phyloP scores from a whole-genome alignment of 2,329 filamentous ascomycete species.

The Emmonsiellopsis sp. region DNA sequence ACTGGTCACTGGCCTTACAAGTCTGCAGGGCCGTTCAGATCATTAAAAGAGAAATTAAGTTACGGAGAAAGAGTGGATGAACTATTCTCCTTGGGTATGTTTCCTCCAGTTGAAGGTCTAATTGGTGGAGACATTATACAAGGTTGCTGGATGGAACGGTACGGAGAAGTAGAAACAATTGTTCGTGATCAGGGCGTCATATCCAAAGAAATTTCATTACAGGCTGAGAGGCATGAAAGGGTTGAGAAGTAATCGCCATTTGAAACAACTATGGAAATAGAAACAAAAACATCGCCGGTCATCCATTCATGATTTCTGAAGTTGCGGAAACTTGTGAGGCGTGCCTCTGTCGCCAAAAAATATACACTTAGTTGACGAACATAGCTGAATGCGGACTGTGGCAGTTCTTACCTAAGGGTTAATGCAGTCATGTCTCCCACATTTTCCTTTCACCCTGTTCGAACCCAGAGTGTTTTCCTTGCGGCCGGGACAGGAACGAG shows the following conservation, averaged over 20 bases:
- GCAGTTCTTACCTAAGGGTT: slow-evolving; percentile 4
- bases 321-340: neutral
- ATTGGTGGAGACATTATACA: slow-evolving; percentile 4
- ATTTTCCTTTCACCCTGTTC: slow-evolving; percentile 4
- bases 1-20: slow-evolving; percentile 9
- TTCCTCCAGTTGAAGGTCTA: slow-evolving; percentile 2
- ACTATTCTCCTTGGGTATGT: slow-evolving; percentile 5
- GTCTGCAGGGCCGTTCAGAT: slow-evolving; percentile 4
- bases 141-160: slow-evolving; percentile 7
- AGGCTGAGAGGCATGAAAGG: slow-evolving; percentile 2
- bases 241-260: slow-evolving; percentile 1
- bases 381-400: slow-evolving; percentile 1
- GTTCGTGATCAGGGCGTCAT: slow-evolving; percentile 3
- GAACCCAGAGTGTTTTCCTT: slow-evolving; percentile 1
- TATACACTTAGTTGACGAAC: neutral
- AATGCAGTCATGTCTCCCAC: slow-evolving; percentile 2
- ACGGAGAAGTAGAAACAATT: slow-evolving; percentile 6
- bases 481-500: neutral
- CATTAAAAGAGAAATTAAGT: slow-evolving; percentile 3
- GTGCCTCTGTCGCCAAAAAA: neutral
- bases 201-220: slow-evolving; percentile 5
- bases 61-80: slow-evolving; percentile 7
- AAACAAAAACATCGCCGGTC: slow-evolving; percentile 1
- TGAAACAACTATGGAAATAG: slow-evolving; percentile 4
- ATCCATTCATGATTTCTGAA: slow-evolving; percentile 2